Base-by-base conservation (phyloP, 192 early-diverging fungal species). In the Linnemannia hyalina region DNA sequence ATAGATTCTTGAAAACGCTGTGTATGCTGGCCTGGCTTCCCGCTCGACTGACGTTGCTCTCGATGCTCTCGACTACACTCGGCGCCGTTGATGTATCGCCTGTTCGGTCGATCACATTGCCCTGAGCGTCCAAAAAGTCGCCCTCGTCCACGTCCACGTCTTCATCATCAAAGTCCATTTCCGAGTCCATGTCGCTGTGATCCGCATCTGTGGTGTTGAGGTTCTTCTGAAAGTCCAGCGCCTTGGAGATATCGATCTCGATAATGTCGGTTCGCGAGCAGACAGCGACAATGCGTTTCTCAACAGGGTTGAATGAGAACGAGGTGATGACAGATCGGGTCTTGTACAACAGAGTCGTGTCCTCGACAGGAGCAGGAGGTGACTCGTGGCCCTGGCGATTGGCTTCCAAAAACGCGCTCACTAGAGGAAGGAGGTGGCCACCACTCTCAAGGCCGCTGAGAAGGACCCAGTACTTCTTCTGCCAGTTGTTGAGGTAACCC, bases 211-310 rank as follows among this genome's bases (percentile, higher is more conserved):
- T 42, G 29, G 23, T 44, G 26, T 41, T 47, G 26, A 86, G 68
- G 20, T 75, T 68, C 26, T 76, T 70, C 38, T 68, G 84, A 46
- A 85, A 90, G 22, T 84, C 75, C 42, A 85, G 71, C 4, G 91
- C 90, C 63, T 88, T 87, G 16, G 87, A 90, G 13, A 95, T 70
- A 75, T 97, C 95, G 76, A 97, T 88, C 87, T 97, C 96, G 35
- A 89, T 89, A 65, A 97, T 92, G 42, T 91, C 92, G 1, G 90
- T 89, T 73, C 93, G 90, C 3, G 93, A 92, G 52, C 91, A 95
- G 9, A 96, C 88, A 15, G 93, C 96, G 32, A 96, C 88, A 6
- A 90, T 80, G 52, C 95, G 92, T 3, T 80, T 82, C 69, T 94
- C 90, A 35, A 94, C 91, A 40, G 89, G 82, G 69, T 93, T 93